Evolutionary conservation across 495 filamentous ascomycete species (phyloP).

Genomic region (Neurospora sp.): DNA sequence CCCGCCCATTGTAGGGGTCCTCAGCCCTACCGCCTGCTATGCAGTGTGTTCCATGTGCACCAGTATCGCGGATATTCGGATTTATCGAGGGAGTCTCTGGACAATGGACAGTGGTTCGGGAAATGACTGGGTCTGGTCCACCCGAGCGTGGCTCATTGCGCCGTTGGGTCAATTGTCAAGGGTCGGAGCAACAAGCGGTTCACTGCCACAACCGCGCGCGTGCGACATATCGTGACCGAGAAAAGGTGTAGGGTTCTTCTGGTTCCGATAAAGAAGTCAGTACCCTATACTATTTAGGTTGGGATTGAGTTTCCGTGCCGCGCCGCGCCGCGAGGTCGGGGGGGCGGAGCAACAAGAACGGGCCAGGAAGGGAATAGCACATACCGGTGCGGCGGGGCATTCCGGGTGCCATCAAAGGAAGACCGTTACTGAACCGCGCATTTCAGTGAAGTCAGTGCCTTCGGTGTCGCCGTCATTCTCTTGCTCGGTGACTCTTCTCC

Average conservation of each 20-base stretch:
- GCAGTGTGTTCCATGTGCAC: background rate
- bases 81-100: background rate
- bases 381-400: background rate
- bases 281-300: background rate
- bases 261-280: background rate
- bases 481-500: background rate
- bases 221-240: background rate
- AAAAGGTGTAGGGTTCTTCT: background rate
- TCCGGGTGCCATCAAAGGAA: background rate
- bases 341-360: background rate
- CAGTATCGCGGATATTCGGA: background rate
- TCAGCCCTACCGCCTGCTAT: background rate
- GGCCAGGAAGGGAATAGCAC: background rate
- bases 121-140: background rate
- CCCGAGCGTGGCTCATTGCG: background rate
- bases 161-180: background rate
- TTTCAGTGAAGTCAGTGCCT: background rate
- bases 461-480: background rate
- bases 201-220: background rate
- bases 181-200: background rate
- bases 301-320: background rate
- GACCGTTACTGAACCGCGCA: background rate
- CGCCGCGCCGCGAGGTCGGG: background rate
- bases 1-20: background rate
- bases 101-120: background rate